Evolutionary conservation across 257 asterid genomes (phyloP), one percentile per base, ranked within the genome.

Genomic region (Perilla frutescens): DNA sequence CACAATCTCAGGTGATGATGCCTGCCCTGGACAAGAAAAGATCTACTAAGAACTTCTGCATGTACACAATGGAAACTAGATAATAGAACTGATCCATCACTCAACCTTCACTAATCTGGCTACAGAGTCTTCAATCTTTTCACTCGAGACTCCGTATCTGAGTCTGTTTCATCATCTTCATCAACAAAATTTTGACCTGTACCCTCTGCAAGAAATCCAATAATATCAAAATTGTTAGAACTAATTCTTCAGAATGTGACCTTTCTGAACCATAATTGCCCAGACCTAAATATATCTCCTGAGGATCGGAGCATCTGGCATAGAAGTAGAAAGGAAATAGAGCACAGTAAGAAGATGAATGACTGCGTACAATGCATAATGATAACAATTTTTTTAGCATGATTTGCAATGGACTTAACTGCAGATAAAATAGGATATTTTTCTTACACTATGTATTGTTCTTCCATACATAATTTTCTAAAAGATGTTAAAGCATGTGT

Each of bases 131-230:
- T 83, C 71, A 64, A 47, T 53, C 83, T 72, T 75, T 80, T 83
- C 50, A 39, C 74, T 53, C 31, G 80, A 63, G 77, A 39, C 58
- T 34, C 41, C 1, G 50, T 37, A 31, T 12, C 44, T 31, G 80
- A 13, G 59, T 37, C 68, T 59, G 58, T 53, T 54, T 72, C 66
- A 43, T 49, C 44, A 64, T 65, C 80, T 14, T 80, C 83, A 31
- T 78, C 83, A 70, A 13, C 60, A 64, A 83, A 83, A 65, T 83
- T 83, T 40, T 83, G 87, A 63, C 80, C 87, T 7, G 71, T 58
- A 37, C 85, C 87, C 80, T 83, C 87, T 83, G 85, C 79, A 57
- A 36, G 65, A 64, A 63, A 65, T 65, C 36, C 71, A 72, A 60
- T 59, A 20, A 36, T 41, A 32, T 6, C 14, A 37, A 37, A 67